Conservation (phyloP, 2,329 filamentous ascomycete species). For the Septoria linicola region DNA sequence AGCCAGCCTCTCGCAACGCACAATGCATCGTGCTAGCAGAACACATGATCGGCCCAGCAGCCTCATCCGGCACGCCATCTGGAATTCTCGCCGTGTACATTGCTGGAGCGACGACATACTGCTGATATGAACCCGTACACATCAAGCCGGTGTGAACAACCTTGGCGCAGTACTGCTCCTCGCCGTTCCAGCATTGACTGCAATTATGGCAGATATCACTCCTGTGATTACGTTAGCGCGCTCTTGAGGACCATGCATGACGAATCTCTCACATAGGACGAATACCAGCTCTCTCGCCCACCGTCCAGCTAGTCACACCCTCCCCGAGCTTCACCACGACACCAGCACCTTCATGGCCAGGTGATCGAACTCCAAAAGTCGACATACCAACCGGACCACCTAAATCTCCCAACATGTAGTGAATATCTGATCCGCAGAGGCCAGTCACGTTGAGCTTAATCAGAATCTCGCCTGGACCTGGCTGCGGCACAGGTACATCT, state of each 20-base stretch:
- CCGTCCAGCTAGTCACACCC: slow-evolving; percentile 53
- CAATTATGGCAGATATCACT: slow-evolving; percentile 52
- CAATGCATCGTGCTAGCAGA: slow-evolving; percentile 59
- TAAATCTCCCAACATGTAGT: slow-evolving; percentile 58
- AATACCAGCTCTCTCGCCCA: slow-evolving; percentile 52
- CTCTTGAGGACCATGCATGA: no score
- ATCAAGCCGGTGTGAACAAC: slow-evolving; percentile 49
- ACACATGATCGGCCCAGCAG: slow-evolving; percentile 63
- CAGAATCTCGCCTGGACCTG: slow-evolving; percentile 53
- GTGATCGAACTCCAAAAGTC: slow-evolving; percentile 32
- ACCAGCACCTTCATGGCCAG: slow-evolving; percentile 55
- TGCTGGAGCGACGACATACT: slow-evolving; percentile 59
- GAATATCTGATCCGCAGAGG: slow-evolving; percentile 56
- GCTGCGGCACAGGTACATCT: slow-evolving; percentile 50
- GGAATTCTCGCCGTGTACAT: slow-evolving; percentile 57
- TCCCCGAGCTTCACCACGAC: slow-evolving; percentile 56
- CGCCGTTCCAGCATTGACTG: slow-evolving; percentile 50
- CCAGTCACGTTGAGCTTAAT: slow-evolving; percentile 59
- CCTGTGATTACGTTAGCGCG: no score
- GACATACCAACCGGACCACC: slow-evolving; percentile 44
- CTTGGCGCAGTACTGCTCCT: slow-evolving; percentile 54
- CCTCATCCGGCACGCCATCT: slow-evolving; percentile 54
- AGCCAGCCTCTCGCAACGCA: slow-evolving; percentile 52
- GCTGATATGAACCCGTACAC: slow-evolving; percentile 54
- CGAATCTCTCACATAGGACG: slow-evolving; percentile 47